Evolutionary conservation across 257 asterid species (phyloP), one percentile per base, ranked within the genome.

Genomic region (Nicotiana obtusifolia): DNA sequence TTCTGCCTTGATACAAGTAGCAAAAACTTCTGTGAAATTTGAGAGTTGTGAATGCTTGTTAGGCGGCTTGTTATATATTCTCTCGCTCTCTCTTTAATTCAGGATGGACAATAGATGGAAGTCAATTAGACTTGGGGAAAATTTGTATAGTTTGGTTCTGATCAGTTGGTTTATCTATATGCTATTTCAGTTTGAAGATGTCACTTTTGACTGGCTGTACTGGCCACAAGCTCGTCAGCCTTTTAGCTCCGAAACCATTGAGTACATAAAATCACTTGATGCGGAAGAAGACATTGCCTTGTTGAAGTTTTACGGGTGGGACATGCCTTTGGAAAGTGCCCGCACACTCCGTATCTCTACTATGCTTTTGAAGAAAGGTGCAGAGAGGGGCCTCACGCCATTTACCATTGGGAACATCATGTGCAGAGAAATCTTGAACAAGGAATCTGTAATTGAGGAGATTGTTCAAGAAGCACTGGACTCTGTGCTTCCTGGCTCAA

Each of bases 311-410:
- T 81, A 81, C 37, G 83, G 83, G 26, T 81, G 83, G 83, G 53
- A 81, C 64, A 20, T 81, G 64, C 93, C 98, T 15, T 33, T 64
- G 24, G 93, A 91, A 81, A 91, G 92, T 85, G 97, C 97, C 9
- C 93, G 90, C 41, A 89, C 91, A 8, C 88, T 95, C 16, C 95
- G 91, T 19, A 89, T 94, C 84, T 92, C 98, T 79, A 95, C 97
- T 16, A 92, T 95, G 99, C 96, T 95, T 73, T 87, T 95, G 78
- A 94, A 95, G 90, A 95, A 94, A 89, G 97, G 98, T 5, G 91
- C 89, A 4, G 88, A 87, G 44, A 94, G 88, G 77, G 93, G 96
- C 66, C 91, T 95, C n/a, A 90, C 97, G 9, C 95, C 98, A 17
- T 93, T 81, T 69, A 86, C 84, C 65, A 95, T 95, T 61, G 98